Evolutionary conservation across 2,329 filamentous ascomycete species (phyloP), one percentile per base, ranked within the genome.

Genomic region (Hyphodiscus sp.): DNA sequence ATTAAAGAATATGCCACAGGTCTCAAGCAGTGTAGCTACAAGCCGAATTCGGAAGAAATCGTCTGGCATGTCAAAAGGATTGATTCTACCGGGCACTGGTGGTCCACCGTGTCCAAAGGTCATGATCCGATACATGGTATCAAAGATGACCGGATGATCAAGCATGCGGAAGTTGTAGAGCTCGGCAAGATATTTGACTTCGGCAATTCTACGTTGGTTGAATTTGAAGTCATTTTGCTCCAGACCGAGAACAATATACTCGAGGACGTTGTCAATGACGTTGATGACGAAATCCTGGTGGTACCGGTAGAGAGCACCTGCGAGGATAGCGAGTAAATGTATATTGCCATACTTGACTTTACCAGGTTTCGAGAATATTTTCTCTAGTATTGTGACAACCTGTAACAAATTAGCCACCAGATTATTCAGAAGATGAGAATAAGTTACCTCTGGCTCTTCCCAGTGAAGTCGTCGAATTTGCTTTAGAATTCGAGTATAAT

Each of bases 261-360:
- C 95, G 16, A 97, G 77, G 6, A 97, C 74, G 59, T 92, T 91
- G 68, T 99, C 94, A 58, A 99, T 89, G 47, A 96, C 85, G n/a
- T 82, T 82, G 53, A 96, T 87, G 18, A 91, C 88, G 65, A 99
- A 99, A 11, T 86, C 84, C 53, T 91, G 88, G 61, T 99, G 94
- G 63, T 97, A 95, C 15, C 91, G 85, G 67, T 95, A 91, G 43
- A 99, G 77, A 1, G 91, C 89, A 56, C 90, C 89, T 41, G 95
- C 81, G 23, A 97, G 82, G 54, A 96, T 92, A 2, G 91, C 91
- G 49, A 99, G 80, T 49, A 97, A 81, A 69, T 97, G 90, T 60
- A 99, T 90, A 66, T 95, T 97, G 65, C 91, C 91, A 71, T 95
- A 99, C 70, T 96, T 96, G 71, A 99, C 90, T 73, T 96, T 97